Evolutionary conservation across 2,329 filamentous ascomycete genomes (phyloP).

Genomic region (Lasiodiplodia hormozganensis): DNA sequence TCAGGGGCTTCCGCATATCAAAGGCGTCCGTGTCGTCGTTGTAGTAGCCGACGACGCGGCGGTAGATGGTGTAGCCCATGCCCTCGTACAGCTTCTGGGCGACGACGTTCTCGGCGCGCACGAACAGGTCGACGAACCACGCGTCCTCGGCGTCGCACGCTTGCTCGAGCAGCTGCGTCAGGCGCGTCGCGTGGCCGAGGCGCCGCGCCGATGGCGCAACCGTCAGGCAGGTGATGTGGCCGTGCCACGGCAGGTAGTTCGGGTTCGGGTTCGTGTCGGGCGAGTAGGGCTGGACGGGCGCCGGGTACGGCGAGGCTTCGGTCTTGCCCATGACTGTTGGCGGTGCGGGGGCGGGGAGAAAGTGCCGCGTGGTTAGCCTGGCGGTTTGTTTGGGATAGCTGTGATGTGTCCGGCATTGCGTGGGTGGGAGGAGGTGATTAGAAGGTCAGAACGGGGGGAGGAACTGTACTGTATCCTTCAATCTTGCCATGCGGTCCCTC

Average conservation of each 20-base stretch:
- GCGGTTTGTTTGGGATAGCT: too few species aligned
- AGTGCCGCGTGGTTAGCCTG: not conserved
- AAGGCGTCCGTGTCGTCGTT: constrained; percentile 94
- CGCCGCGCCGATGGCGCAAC: constrained; percentile 86
- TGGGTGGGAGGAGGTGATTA: not conserved
- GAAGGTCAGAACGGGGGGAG: too few species aligned
- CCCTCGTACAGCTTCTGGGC: constrained; percentile 89
- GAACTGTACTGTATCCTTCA: constrained; percentile 80
- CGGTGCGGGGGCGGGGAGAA: not conserved
- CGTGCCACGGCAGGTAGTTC: constrained; percentile 98
- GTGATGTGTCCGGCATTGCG: too few species aligned
- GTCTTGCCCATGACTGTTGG: constrained; percentile 90
- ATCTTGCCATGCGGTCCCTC: constrained; percentile 87
- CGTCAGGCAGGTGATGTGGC: constrained; percentile 94
- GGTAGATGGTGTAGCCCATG: constrained; percentile 88
- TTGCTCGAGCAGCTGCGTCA: constrained; percentile 82
- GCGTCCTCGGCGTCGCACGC: constrained; percentile 81
- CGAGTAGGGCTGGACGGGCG: constrained; percentile 74
- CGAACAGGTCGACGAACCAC: constrained; percentile 97
- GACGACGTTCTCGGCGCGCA: constrained; percentile 84
- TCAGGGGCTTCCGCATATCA: constrained; percentile 94
- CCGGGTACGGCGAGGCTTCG: constrained; percentile 78
- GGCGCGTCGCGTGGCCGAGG: constrained; percentile 82
- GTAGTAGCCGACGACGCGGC: constrained; percentile 91
- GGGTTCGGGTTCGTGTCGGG: constrained; percentile 56